A percentile compares a stretch with the other conserved stretches of the same genome.
Conservation (phyloP, 177 flowering plant species). For the Tripterygium wilfordii region DNA sequence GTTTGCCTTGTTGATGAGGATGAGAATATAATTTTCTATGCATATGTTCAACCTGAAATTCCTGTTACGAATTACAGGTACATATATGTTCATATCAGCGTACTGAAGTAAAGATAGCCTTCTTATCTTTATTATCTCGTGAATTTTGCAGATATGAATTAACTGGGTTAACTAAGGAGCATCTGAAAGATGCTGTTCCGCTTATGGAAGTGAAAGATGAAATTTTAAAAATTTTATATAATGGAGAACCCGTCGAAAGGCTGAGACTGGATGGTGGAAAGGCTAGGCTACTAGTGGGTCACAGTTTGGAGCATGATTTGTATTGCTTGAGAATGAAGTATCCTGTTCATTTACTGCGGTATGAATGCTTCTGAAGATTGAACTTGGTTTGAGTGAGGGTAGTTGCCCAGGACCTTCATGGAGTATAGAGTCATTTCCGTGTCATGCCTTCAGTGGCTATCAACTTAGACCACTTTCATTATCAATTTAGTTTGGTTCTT, state of each 20-base stretch:
- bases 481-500: no score
- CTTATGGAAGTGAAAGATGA: constrained; percentile 41
- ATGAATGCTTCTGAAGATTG: no score
- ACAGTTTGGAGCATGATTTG: constrained; percentile 47
- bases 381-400: no score
- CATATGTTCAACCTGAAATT: constrained; percentile 50
- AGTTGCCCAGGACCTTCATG: no score
- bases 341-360: constrained; percentile 67
- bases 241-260: constrained; percentile 53
- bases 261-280: constrained; percentile 42
- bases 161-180: constrained; percentile 59
- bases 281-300: constrained; percentile 66
- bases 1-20: constrained; percentile 70
- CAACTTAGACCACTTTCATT: no score
- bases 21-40: constrained; percentile 54
- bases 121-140: neutral
- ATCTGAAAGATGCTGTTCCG: constrained; percentile 53
- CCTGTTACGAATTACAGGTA: constrained; percentile 68
- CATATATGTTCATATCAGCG: neutral
- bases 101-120: neutral
- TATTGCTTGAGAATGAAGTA: constrained; percentile 54
- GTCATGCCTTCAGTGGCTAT: no score
- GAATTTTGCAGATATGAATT: constrained; percentile 53
- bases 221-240: constrained; percentile 42
- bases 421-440: no score